Base-by-base conservation (phyloP, 371 early-diverging fungal genomes). In the Mucor irregularis region DNA sequence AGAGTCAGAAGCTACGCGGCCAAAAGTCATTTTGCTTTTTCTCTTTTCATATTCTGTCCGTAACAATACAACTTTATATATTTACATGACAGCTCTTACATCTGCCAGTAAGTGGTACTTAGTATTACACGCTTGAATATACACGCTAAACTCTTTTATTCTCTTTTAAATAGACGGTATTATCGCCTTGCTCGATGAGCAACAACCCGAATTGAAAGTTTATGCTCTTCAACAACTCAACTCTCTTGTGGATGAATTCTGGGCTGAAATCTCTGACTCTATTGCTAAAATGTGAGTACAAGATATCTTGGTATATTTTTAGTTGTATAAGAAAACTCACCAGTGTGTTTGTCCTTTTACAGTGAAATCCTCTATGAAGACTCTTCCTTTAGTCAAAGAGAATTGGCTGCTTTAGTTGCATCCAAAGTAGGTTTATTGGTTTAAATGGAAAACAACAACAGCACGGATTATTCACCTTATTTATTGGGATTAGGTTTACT, bases 221-320 rank as follows among this genome's bases (percentile, higher is more conserved):
- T 94, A 94, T 73, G 97, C 97, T 37, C 84, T 98, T 38, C 71
- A 92, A 57, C 86, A 91, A 78, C 87, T 98, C 33, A 86, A 96
- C 68, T 69, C 70, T 11, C 73, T 95, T 53, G 93, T 96, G 44
- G 93, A 95, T 78, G 87, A 89, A 60, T 97, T 96, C 71, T 98
- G 99, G 99, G 90, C 96, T 14, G 99, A 98, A 69, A 94, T 97
- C 54, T 84, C 97, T 26, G 99, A 98, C 66, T 83, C 90, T 9
- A 86, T 97, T 46, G 83, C 95, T 6, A 94, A 94, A 74, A 97
- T 97, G 92, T 93, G 83, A 57, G 40, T 3, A 7, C 13, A 1
- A n/a, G 2, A 1, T 5, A 10, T 31, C 2, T 19, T 22, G 8
- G 31, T 26, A 26, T 31, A 0, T 24, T 16, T 30, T 30, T n/a